These are phyloP conservation scores for Ormosia semicastrata DNA, from an alignment of 306 rosid species.

Conservation along the genomic window DNA sequence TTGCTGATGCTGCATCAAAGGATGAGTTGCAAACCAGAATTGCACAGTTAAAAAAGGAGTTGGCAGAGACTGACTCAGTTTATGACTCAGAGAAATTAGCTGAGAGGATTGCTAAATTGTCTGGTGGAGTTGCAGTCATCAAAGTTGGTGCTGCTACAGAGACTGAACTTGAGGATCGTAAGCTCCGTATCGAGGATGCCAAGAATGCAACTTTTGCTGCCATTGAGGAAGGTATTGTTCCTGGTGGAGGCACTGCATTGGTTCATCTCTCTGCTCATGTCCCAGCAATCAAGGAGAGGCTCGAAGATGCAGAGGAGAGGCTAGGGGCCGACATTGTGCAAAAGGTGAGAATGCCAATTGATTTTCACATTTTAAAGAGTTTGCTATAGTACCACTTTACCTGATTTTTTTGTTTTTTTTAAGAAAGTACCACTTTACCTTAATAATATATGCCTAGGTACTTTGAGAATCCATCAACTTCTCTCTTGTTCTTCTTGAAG, in stretches of 20 bases:
- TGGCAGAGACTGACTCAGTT: slow-evolving; percentile 81
- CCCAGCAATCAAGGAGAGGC: slow-evolving; percentile 75
- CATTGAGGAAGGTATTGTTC: slow-evolving; percentile 98
- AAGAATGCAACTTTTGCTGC: slow-evolving; percentile 99
- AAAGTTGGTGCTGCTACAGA: slow-evolving; percentile 99
- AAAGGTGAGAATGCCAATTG: slow-evolving; percentile 47
- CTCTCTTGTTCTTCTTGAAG: background rate
- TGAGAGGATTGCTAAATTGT: slow-evolving; percentile 93
- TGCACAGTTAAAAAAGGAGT: slow-evolving; percentile 81
- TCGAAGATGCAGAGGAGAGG: slow-evolving; percentile 83
- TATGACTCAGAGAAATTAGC: slow-evolving; percentile 85
- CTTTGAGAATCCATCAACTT: background rate
- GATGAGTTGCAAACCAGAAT: slow-evolving; percentile 90
- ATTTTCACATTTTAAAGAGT: background rate
- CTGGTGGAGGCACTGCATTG: slow-evolving; percentile 96
- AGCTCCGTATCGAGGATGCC: slow-evolving; percentile 97
- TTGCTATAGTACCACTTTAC: background rate
- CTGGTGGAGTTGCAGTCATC: slow-evolving; percentile 96
- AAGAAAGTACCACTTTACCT: background rate
- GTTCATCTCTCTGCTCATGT: slow-evolving; percentile 81
- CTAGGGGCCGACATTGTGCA: slow-evolving; percentile 95
- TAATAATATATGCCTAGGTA: background rate
- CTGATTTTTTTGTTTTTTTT: too few species aligned
- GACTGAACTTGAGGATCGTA: slow-evolving; percentile 95
- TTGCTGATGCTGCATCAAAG: slow-evolving; percentile 95